A percentile compares a stretch with the other conserved stretches of the same genome.
Evolutionary conservation across 2,329 filamentous ascomycete species (phyloP).

Genomic region (Raffaelea albimanens): DNA sequence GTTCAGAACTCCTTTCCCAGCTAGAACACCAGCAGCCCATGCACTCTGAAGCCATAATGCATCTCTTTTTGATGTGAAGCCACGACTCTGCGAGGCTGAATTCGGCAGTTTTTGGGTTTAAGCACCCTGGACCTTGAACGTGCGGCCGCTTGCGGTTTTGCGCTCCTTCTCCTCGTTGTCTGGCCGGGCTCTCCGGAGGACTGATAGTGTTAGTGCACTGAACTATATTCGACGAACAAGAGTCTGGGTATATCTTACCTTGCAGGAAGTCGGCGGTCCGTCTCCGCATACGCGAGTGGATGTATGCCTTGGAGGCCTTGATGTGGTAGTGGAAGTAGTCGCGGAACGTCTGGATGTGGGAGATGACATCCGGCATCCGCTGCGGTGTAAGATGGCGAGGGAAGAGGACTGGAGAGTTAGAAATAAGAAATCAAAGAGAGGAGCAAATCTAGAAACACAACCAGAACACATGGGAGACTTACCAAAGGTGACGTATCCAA

Average conservation of each 20-base stretch:
- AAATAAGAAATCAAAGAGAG: not conserved
- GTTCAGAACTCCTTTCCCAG: not conserved
- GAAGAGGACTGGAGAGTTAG: slow-evolving; percentile 63
- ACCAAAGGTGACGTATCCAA: slow-evolving; percentile 99
- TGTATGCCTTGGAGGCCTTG: slow-evolving; percentile 98
- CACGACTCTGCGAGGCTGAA: too few relatives aligned
- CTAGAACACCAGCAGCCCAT: not conserved
- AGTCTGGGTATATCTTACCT: slow-evolving; percentile 40
- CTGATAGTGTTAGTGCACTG: slow-evolving; percentile 36
- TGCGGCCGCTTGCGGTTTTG: slow-evolving; percentile 94
- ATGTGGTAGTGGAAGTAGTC: slow-evolving; percentile 99
- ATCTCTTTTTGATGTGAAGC: too few relatives aligned
- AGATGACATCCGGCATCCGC: slow-evolving; percentile 89
- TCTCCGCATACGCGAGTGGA: slow-evolving; percentile 96
- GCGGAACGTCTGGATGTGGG: slow-evolving; percentile 98
- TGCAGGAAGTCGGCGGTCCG: slow-evolving; percentile 97
- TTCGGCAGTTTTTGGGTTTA: too few relatives aligned
- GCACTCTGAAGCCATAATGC: too few relatives aligned
- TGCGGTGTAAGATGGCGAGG: slow-evolving; percentile 87
- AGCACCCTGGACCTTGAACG: slow-evolving; percentile 51
- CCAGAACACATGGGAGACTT: slow-evolving; percentile 84
- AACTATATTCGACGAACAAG: not conserved
- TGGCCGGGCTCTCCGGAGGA: slow-evolving; percentile 89
- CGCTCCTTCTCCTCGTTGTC: slow-evolving; percentile 96
- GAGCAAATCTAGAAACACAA: not conserved